These are phyloP conservation scores for Ogataea pignaliae DNA, from an alignment of 805 yeast genomes.

Conservation along the genomic window DNA sequence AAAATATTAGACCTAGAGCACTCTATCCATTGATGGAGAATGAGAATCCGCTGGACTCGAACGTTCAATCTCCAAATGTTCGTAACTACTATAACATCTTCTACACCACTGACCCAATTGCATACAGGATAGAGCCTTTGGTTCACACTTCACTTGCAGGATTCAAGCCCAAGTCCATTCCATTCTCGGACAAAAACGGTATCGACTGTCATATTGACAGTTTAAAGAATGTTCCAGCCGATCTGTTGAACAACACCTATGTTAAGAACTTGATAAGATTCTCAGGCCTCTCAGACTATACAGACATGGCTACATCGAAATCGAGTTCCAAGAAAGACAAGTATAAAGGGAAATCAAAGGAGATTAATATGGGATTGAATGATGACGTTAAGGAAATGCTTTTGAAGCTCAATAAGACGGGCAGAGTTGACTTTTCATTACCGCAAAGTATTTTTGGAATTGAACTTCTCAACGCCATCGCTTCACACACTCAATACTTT, in stretches of 20 bases:
- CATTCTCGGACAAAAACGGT: constrained; percentile 44
- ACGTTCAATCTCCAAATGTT: constrained; percentile 48
- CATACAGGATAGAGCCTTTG: constrained; percentile 85
- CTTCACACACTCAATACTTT: constrained; percentile 85
- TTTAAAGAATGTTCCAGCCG: constrained; percentile 15
- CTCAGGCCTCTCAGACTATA: constrained; percentile 12
- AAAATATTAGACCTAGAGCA: constrained; percentile 46
- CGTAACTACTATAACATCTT: constrained; percentile 73
- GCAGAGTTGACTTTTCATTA: constrained; percentile 77
- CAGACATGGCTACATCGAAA: neutral
- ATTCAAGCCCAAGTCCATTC: constrained; percentile 52
- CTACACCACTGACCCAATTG: constrained; percentile 90
- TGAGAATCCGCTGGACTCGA: constrained; percentile 8
- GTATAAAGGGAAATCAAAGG: neutral
- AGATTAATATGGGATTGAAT: constrained; percentile 19
- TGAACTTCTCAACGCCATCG: constrained; percentile 72
- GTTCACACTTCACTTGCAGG: constrained; percentile 46
- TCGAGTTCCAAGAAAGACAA: constrained; percentile 1
- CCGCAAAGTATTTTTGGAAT: constrained; percentile 78
- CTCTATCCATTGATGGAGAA: constrained; percentile 3
- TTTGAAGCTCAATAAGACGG: constrained; percentile 55
- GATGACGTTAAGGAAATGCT: constrained; percentile 33
- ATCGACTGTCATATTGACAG: constrained; percentile 35
- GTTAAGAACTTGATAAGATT: constrained; percentile 15
- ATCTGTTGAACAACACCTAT: constrained; percentile 25